Base-by-base conservation (phyloP, 2,329 filamentous ascomycete genomes). In the Neocatenulostroma microsporum region DNA sequence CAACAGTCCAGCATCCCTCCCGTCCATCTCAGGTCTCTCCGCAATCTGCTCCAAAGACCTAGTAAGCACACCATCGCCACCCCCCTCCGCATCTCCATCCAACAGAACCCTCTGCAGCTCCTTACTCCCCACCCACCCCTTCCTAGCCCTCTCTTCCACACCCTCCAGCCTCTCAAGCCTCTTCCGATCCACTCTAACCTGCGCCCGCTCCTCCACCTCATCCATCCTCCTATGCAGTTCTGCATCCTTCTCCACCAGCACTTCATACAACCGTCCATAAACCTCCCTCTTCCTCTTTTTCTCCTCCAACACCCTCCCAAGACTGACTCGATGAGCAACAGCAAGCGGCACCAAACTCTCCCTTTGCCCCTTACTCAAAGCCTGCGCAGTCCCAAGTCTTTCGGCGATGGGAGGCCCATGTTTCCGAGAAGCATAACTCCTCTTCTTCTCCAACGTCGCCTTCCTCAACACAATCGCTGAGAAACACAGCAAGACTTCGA, bases 391-490 rank as follows among this genome's bases (percentile, higher is more conserved):
- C 55, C 69, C 47, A 66, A 74, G 41, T 69, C 70, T 42, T 65
- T 72, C 21, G 58, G 69, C 60, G 69, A 81, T 46, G 2, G 58
- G 51, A 21, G 34, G 40, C 13, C 39, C 48, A 10, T 43, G 17
- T 13, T 30, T 40, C 7, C 36, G 35, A 10, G 19, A n/a, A 8
- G 18, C 27, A 30, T 21, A 30, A 13, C 26, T 37, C 0, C 73
- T 73, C 11, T 73, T 69, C 8, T 73, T 68, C 26, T 67, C 64
- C 33, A 49, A 32, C n/a, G 34, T 67, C 55, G 25, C 47, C 53
- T 81, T 86, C 54, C 83, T 83, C 44, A 96, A 60, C 1, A 94
- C 87, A 0, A 78, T 75, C 11, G 83, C 84, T 1, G 89, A 95
- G 52, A 98, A 93, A 1, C 78, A 70, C 3, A 85, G 78, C 19